These are phyloP conservation scores for Nematocida sp. DNA, from an alignment of 371 early-diverging fungal genomes.

Conservation along the genomic window DNA sequence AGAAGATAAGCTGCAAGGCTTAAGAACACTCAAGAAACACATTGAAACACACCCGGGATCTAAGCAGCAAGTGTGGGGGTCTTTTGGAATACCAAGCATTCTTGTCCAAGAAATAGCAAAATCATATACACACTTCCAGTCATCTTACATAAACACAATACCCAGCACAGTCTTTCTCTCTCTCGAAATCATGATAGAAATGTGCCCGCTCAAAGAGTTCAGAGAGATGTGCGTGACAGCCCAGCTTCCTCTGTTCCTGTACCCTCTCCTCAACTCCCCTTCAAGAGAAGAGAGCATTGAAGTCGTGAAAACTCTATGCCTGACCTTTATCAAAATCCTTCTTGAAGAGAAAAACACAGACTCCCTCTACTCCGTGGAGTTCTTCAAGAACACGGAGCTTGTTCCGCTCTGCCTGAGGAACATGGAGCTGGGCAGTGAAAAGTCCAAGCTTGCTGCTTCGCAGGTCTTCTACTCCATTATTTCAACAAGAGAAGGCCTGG, in stretches of 20 bases:
- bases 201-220: slow-evolving; percentile 60
- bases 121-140: slow-evolving; percentile 40
- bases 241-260: slow-evolving; percentile 86
- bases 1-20: neutral
- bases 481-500: slow-evolving; percentile 81
- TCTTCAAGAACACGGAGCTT: slow-evolving; percentile 87
- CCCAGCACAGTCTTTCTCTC: neutral
- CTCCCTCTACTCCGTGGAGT: slow-evolving; percentile 58
- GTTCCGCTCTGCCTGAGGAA: slow-evolving; percentile 90
- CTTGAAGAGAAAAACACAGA: slow-evolving; percentile 16
- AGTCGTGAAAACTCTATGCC: neutral
- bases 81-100: slow-evolving; percentile 49
- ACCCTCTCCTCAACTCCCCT: slow-evolving; percentile 89
- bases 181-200: slow-evolving; percentile 22
- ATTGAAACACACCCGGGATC: neutral
- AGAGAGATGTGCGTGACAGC: slow-evolving; percentile 77
- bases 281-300: slow-evolving; percentile 13
- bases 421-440: slow-evolving; percentile 88
- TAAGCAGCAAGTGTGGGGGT: neutral
- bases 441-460: slow-evolving; percentile 89
- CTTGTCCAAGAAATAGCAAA: slow-evolving; percentile 56
- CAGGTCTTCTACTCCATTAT: slow-evolving; percentile 91
- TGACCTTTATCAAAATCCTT: slow-evolving; percentile 30
- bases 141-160: neutral
- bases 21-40: neutral